Evolutionary conservation across 768 basidiomycete genomes (phyloP), one percentile per base, ranked within the genome.

Genomic region (Phanerochaete carnosa): DNA sequence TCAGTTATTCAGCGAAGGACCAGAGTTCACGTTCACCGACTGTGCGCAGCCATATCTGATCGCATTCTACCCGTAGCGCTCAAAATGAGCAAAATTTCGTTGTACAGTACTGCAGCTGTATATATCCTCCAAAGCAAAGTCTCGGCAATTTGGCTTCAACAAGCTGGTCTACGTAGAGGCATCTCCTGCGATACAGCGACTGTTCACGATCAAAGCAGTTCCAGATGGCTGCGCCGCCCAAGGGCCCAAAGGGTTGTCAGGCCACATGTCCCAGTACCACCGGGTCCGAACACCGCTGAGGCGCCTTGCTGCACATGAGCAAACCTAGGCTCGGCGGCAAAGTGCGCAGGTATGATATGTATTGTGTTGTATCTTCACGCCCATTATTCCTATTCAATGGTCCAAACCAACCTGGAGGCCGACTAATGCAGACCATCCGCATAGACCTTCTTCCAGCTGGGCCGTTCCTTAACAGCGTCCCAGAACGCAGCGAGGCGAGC

Each of bases 401-500:
- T 19, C 19, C 39, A 19, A 43, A 9, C 4, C 30, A 32, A 13
- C 16, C 49, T 28, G 49, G 39, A 19, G 39, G n/a, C 35, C 28
- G 32, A 32, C n/a, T 69, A 85, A 70, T 77, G 81, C 56, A 85
- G 62, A 3, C 78, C 82, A 25, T 69, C 62, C 12, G 68, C 74
- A 62, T 80, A 80, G 26, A 80, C 76, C 63, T 74, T 74, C 59
- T 63, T 61, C 62, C 70, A 69, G 73, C 90, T 91, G n/a, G 75
- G 71, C 62, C 91, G 72, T 66, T 80, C 78, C 65, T 80, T 79
- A 70, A 90, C 76, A 2, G 76, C 78, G 62, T 88, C 84, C 90
- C 92, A 95, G 70, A 91, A 91, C 32, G 76, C 79, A 1, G 75
- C 80, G n/a, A 94, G 58, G 72, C 87, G 91, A 60, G 73, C 79